These are phyloP conservation scores for Pichia cabralensis DNA, from an alignment of 805 yeast genomes.

Conservation along the genomic window DNA sequence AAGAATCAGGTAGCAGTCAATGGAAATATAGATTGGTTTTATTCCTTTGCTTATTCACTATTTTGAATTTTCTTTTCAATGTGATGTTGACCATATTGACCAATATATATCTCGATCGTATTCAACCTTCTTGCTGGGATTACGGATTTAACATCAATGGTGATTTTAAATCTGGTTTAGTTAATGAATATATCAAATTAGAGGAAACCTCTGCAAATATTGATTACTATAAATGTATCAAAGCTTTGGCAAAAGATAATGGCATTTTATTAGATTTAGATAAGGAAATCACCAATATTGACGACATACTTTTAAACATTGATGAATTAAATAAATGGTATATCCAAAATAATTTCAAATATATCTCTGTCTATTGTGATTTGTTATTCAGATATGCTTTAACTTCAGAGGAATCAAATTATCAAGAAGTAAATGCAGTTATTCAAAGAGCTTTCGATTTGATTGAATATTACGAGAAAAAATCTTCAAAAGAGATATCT, in stretches of 20 bases:
- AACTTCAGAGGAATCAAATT: slow-evolving; percentile 21
- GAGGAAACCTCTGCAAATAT: slow-evolving; percentile 27
- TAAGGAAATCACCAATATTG: slow-evolving; percentile 13
- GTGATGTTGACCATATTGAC: slow-evolving; percentile 26
- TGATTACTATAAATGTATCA: slow-evolving; percentile 24
- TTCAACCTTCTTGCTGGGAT: slow-evolving; percentile 20
- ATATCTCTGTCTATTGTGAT: slow-evolving; percentile 28
- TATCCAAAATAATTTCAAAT: slow-evolving; percentile 23
- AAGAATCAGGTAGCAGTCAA: slow-evolving; percentile 30
- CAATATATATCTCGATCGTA: slow-evolving; percentile 19
- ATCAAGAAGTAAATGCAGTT: slow-evolving; percentile 18
- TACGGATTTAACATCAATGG: slow-evolving; percentile 23
- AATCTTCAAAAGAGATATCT: slow-evolving; percentile 16
- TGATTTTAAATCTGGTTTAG: slow-evolving; percentile 28
- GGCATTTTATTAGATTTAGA: slow-evolving; percentile 12
- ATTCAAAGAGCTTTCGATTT: slow-evolving; percentile 24
- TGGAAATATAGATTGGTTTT: slow-evolving; percentile 35
- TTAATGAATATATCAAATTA: slow-evolving; percentile 27
- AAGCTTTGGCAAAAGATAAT: slow-evolving; percentile 23
- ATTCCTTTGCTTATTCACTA: slow-evolving; percentile 32
- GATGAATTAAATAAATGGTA: slow-evolving; percentile 19
- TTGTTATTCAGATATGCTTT: slow-evolving; percentile 30
- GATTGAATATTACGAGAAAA: slow-evolving; percentile 20
- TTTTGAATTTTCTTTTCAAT: slow-evolving; percentile 29
- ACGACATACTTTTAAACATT: slow-evolving; percentile 13